Percentiles rank a stretch among this genome's conserved stretches.
phyloP scores from a whole-genome alignment of 345 rosid species.

The Lepidium africanum region DNA sequence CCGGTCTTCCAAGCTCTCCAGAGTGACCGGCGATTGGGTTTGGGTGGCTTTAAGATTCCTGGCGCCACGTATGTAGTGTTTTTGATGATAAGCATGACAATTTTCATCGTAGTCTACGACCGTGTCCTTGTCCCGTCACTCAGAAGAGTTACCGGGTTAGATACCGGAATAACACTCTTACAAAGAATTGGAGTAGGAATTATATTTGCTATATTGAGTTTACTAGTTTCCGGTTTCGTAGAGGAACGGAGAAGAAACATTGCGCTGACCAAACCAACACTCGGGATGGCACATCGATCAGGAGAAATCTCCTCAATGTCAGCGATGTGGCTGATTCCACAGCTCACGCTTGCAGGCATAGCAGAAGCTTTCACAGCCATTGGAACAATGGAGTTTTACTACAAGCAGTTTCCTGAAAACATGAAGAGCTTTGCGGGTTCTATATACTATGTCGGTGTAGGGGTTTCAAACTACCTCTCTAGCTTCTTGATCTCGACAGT shows the following conservation, averaged over 20 bases:
- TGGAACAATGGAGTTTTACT: conserved; percentile 43
- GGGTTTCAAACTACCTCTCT: conserved; percentile 33
- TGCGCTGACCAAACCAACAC: conserved; percentile 41
- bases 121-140: conserved; percentile 41
- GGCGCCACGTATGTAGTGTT: conserved; percentile 47
- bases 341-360: conserved; percentile 40
- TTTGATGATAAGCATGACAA: conserved; percentile 40
- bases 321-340: conserved; percentile 47
- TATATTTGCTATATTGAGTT: conserved; percentile 28
- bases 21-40: conserved; percentile 40
- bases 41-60: conserved; percentile 42
- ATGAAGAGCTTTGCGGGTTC: conserved; percentile 42
- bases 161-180: conserved; percentile 39
- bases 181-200: conserved; percentile 44
- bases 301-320: conserved; percentile 53
- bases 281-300: conserved; percentile 32
- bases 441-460: conserved; percentile 19
- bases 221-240: conserved; percentile 40
- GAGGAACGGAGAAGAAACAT: conserved; percentile 37
- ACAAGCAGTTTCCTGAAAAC: conserved; percentile 50
- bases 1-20: conserved; percentile 57
- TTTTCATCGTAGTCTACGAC: conserved; percentile 50
- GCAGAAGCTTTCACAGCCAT: conserved; percentile 38
- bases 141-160: conserved; percentile 31
- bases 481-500: conserved; percentile 32